Evolutionary conservation across 768 basidiomycete species (phyloP).

Genomic region (Mycena galericulata): DNA sequence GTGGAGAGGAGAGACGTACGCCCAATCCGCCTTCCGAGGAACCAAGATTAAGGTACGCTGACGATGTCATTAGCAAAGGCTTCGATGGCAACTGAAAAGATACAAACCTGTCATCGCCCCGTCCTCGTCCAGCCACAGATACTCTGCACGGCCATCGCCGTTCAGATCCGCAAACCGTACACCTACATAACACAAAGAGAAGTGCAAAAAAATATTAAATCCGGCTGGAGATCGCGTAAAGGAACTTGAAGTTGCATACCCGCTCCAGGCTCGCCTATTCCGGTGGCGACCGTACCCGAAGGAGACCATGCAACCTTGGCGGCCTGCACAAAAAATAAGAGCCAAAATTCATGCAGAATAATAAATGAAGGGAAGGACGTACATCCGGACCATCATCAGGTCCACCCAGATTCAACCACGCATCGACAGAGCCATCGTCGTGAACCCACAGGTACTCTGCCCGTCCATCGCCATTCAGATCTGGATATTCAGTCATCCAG

Average conservation of each 20-base stretch:
- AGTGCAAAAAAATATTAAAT: background rate
- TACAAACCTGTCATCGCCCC: conserved; percentile 5
- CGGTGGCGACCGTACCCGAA: background rate
- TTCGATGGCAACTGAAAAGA: background rate
- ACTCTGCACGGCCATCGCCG: conserved; percentile 13
- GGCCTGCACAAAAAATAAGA: background rate
- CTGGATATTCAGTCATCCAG: background rate
- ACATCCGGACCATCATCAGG: conserved; percentile 20
- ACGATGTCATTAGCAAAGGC: background rate
- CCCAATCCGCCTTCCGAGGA: background rate
- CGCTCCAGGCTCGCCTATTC: conserved; percentile 5
- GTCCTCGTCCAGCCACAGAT: conserved; percentile 1
- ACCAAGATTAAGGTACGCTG: conserved; percentile 15
- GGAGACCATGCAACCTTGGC: conserved; percentile 13
- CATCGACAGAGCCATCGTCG: conserved; percentile 19
- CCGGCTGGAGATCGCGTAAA: background rate
- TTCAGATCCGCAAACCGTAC: conserved; percentile 19
- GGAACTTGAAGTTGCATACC: background rate
- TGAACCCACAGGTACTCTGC: conserved; percentile 21
- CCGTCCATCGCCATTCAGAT: conserved; percentile 18
- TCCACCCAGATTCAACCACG: conserved; percentile 10
- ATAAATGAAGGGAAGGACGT: background rate
- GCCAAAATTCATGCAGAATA: background rate
- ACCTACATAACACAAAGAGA: too few relatives aligned
- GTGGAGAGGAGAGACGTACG: background rate